Evolutionary conservation across 345 rosid genomes (phyloP).

Genomic region (Rhodamnia rubescens): DNA sequence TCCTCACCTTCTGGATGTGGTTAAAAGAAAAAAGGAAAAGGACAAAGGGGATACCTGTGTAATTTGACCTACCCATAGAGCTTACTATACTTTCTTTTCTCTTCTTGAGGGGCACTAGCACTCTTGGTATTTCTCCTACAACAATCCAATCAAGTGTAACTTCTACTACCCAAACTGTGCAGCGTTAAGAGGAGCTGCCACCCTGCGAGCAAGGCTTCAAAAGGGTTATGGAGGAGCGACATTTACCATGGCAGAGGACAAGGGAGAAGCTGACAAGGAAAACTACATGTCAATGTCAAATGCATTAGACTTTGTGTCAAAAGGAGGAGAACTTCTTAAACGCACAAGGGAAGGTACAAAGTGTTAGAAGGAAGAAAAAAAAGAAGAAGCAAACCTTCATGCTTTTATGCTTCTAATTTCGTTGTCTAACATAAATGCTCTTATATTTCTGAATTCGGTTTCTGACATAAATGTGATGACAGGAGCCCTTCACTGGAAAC

Average conservation of each 20-base stretch:
- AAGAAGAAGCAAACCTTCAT: neutral
- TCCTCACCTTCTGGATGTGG: neutral
- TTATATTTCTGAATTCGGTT: neutral
- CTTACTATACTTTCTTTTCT: neutral
- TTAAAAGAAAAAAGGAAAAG: neutral
- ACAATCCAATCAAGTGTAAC: neutral
- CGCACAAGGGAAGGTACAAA: slow-evolving; percentile 90
- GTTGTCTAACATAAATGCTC: neutral
- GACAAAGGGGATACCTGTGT: neutral
- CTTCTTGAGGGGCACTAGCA: neutral
- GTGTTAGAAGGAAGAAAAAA: too few relatives aligned
- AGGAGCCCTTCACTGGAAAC: slow-evolving; percentile 95
- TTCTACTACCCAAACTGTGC: neutral
- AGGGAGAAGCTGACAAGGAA: slow-evolving; percentile 35
- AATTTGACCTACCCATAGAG: neutral
- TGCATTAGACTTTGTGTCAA: slow-evolving; percentile 52
- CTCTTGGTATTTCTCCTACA: neutral
- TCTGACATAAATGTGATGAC: neutral
- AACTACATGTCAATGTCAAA: slow-evolving; percentile 28
- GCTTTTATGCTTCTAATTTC: neutral
- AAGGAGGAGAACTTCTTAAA: slow-evolving; percentile 88
- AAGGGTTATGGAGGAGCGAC: slow-evolving; percentile 36
- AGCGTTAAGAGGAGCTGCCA: slow-evolving; percentile 81
- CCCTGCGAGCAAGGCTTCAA: slow-evolving; percentile 62
- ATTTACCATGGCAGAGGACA: slow-evolving; percentile 32